phyloP scores from a whole-genome alignment of 306 rosid species.

The Vachellia pachyceras region DNA sequence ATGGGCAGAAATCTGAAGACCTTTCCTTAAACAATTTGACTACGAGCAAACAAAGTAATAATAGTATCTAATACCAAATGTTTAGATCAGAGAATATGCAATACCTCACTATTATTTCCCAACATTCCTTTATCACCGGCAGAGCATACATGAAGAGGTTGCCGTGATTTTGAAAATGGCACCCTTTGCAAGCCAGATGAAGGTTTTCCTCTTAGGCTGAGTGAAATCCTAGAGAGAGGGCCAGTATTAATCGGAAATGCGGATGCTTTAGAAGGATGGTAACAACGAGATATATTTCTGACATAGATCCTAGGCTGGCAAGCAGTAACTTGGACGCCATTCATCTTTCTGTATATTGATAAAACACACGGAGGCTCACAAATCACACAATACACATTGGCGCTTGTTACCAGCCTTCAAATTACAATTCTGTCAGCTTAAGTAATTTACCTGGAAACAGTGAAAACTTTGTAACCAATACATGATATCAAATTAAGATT shows the following conservation, averaged over 20 bases:
- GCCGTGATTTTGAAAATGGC: constrained; percentile 43
- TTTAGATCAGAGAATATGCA: constrained; percentile 9
- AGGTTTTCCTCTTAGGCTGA: constrained; percentile 14
- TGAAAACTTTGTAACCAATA: constrained; percentile 7
- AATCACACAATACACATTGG: constrained; percentile 37
- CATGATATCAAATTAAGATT: background rate
- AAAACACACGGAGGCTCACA: constrained; percentile 27
- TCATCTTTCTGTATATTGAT: constrained; percentile 45
- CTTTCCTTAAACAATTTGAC: background rate
- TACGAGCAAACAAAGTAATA: constrained; percentile 15
- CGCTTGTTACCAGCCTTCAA: constrained; percentile 35
- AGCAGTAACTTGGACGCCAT: constrained; percentile 43
- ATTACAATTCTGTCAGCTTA: background rate
- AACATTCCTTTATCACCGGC: constrained; percentile 62
- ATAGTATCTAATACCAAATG: constrained; percentile 15
- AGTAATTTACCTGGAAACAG: constrained; percentile 3
- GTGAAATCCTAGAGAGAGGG: constrained; percentile 32
- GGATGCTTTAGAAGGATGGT: constrained; percentile 30
- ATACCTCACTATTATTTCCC: constrained; percentile 57
- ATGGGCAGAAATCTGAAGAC: constrained; percentile 16
- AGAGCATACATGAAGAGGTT: constrained; percentile 51
- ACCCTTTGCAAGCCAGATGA: constrained; percentile 38
- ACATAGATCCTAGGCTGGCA: constrained; percentile 31
- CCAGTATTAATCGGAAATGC: constrained; percentile 24
- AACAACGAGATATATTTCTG: constrained; percentile 22